Evolutionary conservation across 805 yeast genomes (phyloP), one percentile per base, ranked within the genome.

Genomic region (Kodamaea jinghongensis): DNA sequence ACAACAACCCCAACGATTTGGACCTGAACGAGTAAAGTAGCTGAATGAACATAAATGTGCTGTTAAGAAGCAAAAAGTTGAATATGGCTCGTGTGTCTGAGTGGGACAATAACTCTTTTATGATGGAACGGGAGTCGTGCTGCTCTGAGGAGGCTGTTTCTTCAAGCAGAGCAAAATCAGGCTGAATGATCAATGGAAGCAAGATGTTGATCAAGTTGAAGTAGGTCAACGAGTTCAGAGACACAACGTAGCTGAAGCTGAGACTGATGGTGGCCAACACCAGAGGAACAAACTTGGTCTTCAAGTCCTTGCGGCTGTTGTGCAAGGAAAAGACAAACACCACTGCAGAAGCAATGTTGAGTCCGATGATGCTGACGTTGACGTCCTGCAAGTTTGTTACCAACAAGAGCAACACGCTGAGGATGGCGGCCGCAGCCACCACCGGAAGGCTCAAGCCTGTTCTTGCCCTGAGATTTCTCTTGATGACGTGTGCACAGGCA

Each of bases 21-120:
- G 98, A 89, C 45, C 95, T 74, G 63, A 93, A 84, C 0, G 98
- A 90, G 59, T 93, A 93, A 7, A 93, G 65, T 48, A 93, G 71
- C 65, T 93, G 99, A 29, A 93, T 81, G 53, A 93, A 79, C 99
- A 93, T 93, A 64, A 93, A 93, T 2, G 93, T 77, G 9, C 95
- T 79, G 61, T 93, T 93, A 44, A 93, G 71, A 47, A 91, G 61
- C 34, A 93, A 64, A 53, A 91, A 93, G 42, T 87, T 83, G 61
- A 93, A 90, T 22, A 93, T 93, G 9, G 96, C 88, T 45, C 85
- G 72, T 0, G 97, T 89, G 47, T 89, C 96, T 1, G 64, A 41
- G 44, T 69, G 73, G 20, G 52, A 42, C 37, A 65, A 43, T 31
- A 68, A 47, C 41, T 66, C 66, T 25, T 46, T 50, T n/a, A 66